These are phyloP conservation scores for Paragyromitra xinjiangensis DNA, from an alignment of 495 filamentous ascomycete species.

Conservation along the genomic window DNA sequence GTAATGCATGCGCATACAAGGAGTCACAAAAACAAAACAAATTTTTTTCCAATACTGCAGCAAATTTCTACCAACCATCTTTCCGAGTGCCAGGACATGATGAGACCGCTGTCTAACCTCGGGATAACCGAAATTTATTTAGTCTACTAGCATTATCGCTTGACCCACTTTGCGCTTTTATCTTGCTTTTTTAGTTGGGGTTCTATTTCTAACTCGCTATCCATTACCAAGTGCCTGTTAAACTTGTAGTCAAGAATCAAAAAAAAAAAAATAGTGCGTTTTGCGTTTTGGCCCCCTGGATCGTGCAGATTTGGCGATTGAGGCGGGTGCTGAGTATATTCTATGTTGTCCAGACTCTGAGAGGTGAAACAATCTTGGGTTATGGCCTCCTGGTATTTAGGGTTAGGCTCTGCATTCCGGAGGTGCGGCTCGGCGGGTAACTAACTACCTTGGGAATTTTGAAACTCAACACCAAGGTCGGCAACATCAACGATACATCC, in stretches of 20 bases:
- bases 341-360: neutral
- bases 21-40: conserved; percentile 50
- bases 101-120: conserved; percentile 41
- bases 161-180: neutral
- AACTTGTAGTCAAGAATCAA: conserved; percentile 4
- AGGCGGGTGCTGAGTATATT: conserved; percentile 7
- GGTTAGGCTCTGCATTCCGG: conserved; percentile 7
- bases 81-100: conserved; percentile 51
- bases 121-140: conserved; percentile 2
- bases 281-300: conserved; percentile 8
- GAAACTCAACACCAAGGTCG: conserved; percentile 5
- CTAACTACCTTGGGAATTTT: neutral
- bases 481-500: neutral
- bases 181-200: conserved; percentile 20
- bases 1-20: conserved; percentile 37
- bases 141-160: conserved; percentile 17
- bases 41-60: conserved; percentile 15
- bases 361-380: neutral
- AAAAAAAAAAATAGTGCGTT: neutral
- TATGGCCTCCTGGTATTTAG: conserved; percentile 4
- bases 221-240: neutral
- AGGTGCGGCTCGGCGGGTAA: conserved; percentile 22
- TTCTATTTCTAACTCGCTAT: conserved; percentile 14
- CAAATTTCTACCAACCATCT: conserved; percentile 34
- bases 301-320: conserved; percentile 8